Conservation (phyloP, 2,329 filamentous ascomycete genomes). For the Cladosporium oxysporum region DNA sequence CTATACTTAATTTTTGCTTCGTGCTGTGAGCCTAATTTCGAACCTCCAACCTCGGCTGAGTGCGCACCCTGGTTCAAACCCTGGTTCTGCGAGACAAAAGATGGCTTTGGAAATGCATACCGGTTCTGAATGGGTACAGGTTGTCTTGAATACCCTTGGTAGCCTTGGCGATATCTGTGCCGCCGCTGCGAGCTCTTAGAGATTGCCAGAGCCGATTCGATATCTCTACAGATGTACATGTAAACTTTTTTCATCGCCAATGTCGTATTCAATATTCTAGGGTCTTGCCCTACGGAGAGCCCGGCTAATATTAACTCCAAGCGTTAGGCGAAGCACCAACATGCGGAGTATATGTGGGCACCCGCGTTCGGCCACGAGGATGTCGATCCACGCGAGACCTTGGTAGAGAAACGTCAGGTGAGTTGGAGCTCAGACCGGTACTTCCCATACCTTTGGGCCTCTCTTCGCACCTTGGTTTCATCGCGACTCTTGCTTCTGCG, state of each 20-base stretch:
- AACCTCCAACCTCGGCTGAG: not conserved
- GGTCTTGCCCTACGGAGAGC: not conserved
- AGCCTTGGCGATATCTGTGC: not conserved
- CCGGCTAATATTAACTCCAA: not conserved
- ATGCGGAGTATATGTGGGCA: slow-evolving; percentile 9
- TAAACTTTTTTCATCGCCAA: not conserved
- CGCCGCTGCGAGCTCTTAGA: not conserved
- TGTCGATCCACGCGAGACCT: not conserved
- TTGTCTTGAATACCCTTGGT: not conserved
- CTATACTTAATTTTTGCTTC: not conserved
- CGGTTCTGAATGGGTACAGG: not conserved
- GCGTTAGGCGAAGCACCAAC: not conserved
- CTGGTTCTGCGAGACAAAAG: not conserved
- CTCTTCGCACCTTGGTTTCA: not conserved
- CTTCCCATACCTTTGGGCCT: not conserved
- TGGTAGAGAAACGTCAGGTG: slow-evolving; percentile 5
- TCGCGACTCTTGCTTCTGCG: not conserved
- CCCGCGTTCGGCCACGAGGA: slow-evolving; percentile 2
- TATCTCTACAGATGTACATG: not conserved
- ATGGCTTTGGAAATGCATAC: not conserved
- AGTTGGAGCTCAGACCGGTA: not conserved
- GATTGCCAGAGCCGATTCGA: no score
- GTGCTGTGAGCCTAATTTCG: not conserved
- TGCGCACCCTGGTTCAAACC: not conserved
- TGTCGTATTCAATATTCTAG: not conserved